phyloP scores from a whole-genome alignment of 306 rosid species.

The Citrullus colocynthis region DNA sequence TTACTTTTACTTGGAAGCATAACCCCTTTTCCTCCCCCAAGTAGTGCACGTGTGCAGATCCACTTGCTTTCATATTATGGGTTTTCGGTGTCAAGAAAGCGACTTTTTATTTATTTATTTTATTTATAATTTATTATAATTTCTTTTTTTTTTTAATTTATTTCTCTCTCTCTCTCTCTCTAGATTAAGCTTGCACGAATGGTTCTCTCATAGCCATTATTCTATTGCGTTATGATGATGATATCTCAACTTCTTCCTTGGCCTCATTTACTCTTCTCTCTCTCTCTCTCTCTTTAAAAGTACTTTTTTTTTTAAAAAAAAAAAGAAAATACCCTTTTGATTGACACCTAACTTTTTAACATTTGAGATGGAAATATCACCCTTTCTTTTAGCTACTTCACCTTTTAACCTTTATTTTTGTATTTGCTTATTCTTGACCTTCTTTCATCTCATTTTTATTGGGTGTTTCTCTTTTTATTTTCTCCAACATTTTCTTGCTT shows the following conservation, averaged over 20 bases:
- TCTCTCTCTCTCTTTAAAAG: not conserved
- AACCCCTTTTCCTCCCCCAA: constrained; percentile 9
- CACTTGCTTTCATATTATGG: constrained; percentile 30
- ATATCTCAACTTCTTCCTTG: constrained; percentile 18
- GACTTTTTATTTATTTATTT: constrained; percentile 11
- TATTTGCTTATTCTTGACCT: constrained; percentile 1
- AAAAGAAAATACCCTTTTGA: not conserved
- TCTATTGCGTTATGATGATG: constrained; percentile 23
- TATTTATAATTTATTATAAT: not conserved
- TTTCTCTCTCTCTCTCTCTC: not conserved
- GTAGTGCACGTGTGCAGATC: constrained; percentile 55
- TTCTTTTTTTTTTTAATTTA: not conserved
- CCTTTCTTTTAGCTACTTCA: not conserved
- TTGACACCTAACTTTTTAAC: not conserved
- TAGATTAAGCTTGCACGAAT: constrained; percentile 47
- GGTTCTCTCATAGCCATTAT: constrained; percentile 28
- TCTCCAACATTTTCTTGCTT: not conserved
- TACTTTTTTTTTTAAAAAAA: not conserved
- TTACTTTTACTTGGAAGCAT: not conserved
- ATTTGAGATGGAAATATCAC: not conserved
- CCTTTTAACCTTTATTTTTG: constrained; percentile 17
- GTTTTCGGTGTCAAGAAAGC: constrained; percentile 34
- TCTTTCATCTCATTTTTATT: not conserved
- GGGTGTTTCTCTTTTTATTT: not conserved
- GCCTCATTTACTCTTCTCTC: not conserved